A percentile compares a stretch with the other conserved stretches of the same genome.
Conservation (phyloP, 2,329 filamentous ascomycete genomes). For the Trichophyton simii region DNA sequence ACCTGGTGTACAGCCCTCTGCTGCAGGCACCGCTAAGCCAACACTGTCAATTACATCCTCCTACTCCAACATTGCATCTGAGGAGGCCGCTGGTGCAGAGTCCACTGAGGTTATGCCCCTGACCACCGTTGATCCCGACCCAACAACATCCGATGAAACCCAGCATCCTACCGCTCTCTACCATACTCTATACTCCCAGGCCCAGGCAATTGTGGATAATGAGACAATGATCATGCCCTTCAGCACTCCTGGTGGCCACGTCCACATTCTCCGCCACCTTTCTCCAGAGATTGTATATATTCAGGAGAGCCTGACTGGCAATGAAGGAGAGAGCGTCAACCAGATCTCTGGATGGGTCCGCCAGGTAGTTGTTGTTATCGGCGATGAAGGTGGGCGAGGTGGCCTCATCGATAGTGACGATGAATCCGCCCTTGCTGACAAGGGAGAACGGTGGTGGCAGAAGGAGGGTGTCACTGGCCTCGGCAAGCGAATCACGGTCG, state of each 20-base stretch:
- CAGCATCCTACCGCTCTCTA: conserved; percentile 51
- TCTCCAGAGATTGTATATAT: conserved; percentile 78
- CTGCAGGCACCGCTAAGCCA: conserved; percentile 32
- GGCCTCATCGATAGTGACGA: conserved; percentile 71
- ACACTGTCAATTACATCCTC: conserved; percentile 61
- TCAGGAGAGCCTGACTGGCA: conserved; percentile 68
- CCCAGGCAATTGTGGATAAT: conserved; percentile 65
- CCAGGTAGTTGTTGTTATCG: conserved; percentile 49
- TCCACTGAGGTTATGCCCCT: conserved; percentile 43
- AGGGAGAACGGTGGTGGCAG: conserved; percentile 44
- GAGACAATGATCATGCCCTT: conserved; percentile 82
- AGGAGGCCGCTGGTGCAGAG: conserved; percentile 43
- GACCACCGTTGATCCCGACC: conserved; percentile 35
- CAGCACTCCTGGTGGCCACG: conserved; percentile 66
- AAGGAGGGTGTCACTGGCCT: conserved; percentile 68
- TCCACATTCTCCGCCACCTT: conserved; percentile 76
- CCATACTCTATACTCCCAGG: conserved; percentile 69
- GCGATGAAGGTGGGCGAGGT: conserved; percentile 48
- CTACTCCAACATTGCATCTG: conserved; percentile 71
- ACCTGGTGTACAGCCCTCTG: conserved; percentile 58
- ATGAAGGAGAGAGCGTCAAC: conserved; percentile 59
- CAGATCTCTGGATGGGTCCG: conserved; percentile 53
- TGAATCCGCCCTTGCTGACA: conserved; percentile 29
- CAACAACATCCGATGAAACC: conserved; percentile 30
- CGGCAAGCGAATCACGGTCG: conserved; percentile 76